Base-by-base conservation (phyloP, 1,284 basidiomycete genomes). In the Apiotrichum montevideense region DNA sequence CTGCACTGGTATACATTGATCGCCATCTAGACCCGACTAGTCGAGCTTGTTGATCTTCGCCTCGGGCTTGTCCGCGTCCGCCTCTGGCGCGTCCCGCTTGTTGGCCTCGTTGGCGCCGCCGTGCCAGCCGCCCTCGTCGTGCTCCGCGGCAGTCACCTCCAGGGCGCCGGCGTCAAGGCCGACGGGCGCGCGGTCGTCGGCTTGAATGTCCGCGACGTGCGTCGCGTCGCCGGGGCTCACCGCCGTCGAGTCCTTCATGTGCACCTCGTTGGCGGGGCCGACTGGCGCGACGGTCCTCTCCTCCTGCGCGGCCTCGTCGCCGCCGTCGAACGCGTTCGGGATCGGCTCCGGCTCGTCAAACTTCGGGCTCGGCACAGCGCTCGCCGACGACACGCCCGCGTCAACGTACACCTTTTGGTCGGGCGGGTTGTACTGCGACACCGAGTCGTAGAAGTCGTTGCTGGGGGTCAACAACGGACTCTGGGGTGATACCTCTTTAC, bases 81-180 rank as follows among this genome's bases (percentile, higher is more conserved):
- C 45, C n/a, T 32, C 41, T 21, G 21, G 21, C 46, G 35, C 49
- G 35, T 53, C 48, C 40, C 52, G 52, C 8, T 56, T 35, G 51
- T 58, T 58, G 51, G 64, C 69, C 49, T 75, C 75, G 57, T 77
- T 75, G 0, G 74, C 74, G 52, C 71, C 75, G 40, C 75, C 75
- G 49, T 76, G 74, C 75, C 75, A 77, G 43, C 75, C 73, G 15
- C 74, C 73, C 32, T 68, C 73, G 54, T 71, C 67, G 52, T 66
- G 63, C 32, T 55, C 68, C 4, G 54, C 63, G 45, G 62, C 71
- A 10, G 73, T 75, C 35, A 73, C 72, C 41, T 69, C 66, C 6
- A 72, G 69, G 6, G 67, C 67, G 43, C 75, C 75, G 6, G 75
- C 75, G 57, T 77, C 75, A 33, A 70, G 63, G 8, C 75, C 75